Evolutionary conservation across 2,329 filamentous ascomycete species (phyloP).

Genomic region (Ramichloridium luteum): DNA sequence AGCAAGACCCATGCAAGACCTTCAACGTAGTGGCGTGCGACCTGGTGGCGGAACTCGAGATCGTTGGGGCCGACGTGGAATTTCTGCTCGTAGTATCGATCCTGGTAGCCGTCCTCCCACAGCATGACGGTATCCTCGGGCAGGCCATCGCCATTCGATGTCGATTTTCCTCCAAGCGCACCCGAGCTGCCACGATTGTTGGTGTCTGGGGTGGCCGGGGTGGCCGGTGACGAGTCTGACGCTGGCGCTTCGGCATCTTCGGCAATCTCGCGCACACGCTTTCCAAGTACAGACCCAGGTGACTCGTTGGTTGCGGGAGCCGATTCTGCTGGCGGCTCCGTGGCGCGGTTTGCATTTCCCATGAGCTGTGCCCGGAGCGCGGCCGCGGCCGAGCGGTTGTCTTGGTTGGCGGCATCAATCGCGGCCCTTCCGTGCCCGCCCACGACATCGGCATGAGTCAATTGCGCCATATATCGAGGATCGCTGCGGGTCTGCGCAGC

Average conservation of each 20-base stretch:
- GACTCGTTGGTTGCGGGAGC: slow-evolving; percentile 28
- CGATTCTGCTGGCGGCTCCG: slow-evolving; percentile 20
- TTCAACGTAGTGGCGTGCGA: slow-evolving; percentile 85
- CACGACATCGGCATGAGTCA: slow-evolving; percentile 82
- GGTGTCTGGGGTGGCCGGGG: slow-evolving; percentile 44
- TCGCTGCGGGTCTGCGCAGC: slow-evolving; percentile 40
- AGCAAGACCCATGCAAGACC: slow-evolving; percentile 88
- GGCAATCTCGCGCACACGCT: slow-evolving; percentile 64
- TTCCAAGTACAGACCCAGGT: slow-evolving; percentile 51
- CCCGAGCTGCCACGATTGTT: slow-evolving; percentile 20
- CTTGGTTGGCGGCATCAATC: slow-evolving; percentile 56
- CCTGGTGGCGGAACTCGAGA: slow-evolving; percentile 73
- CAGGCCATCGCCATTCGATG: slow-evolving; percentile 41
- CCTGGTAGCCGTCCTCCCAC: slow-evolving; percentile 91
- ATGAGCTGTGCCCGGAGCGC: slow-evolving; percentile 72
- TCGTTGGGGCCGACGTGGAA: slow-evolving; percentile 75
- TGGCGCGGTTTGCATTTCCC: slow-evolving; percentile 25
- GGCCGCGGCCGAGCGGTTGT: slow-evolving; percentile 91
- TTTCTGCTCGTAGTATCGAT: slow-evolving; percentile 95
- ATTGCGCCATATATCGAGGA: slow-evolving; percentile 39
- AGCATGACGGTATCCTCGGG: slow-evolving; percentile 72
- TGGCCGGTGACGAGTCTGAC: slow-evolving; percentile 26
- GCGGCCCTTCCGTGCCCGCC: slow-evolving; percentile 11
- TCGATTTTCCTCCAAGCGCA: slow-evolving; percentile 30
- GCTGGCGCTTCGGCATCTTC: slow-evolving; percentile 41